Conservation (phyloP, 192 early-diverging fungal genomes). For the Phycomyces blakesleeanus region DNA sequence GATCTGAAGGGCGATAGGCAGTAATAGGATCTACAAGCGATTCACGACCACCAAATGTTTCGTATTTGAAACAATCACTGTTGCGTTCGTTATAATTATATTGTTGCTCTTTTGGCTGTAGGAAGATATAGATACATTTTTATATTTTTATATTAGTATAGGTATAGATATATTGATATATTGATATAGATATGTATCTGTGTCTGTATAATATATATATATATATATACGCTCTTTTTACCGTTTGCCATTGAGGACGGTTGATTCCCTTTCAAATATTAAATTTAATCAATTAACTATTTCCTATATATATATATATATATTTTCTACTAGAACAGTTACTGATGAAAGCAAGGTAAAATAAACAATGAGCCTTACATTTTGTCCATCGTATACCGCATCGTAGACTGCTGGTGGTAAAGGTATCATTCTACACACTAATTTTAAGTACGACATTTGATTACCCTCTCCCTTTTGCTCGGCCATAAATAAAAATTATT, state of each 20-base stretch:
- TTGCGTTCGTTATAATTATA: conserved; percentile 2
- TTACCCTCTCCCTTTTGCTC: neutral
- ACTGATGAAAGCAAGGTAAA: too few relatives aligned
- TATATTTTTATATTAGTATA: too few relatives aligned
- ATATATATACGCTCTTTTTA: too few relatives aligned
- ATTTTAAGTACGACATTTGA: neutral
- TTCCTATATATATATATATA: neutral
- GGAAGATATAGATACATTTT: too few relatives aligned
- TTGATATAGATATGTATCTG: too few relatives aligned
- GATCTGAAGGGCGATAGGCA: neutral
- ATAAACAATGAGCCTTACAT: neutral
- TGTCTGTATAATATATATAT: too few relatives aligned
- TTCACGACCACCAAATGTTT: neutral
- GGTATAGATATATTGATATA: too few relatives aligned
- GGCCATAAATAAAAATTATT: neutral
- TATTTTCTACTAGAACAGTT: too few relatives aligned
- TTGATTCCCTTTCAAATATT: neutral
- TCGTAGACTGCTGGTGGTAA: conserved; percentile 3
- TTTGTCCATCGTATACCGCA: neutral
- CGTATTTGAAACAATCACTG: neutral
- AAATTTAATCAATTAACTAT: neutral
- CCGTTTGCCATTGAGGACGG: neutral
- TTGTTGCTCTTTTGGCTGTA: conserved; percentile 11
- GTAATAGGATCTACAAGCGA: conserved; percentile 13
- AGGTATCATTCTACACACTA: conserved; percentile 3